phyloP scores from a whole-genome alignment of 345 rosid species.

The Abelmoschus esculentus region DNA sequence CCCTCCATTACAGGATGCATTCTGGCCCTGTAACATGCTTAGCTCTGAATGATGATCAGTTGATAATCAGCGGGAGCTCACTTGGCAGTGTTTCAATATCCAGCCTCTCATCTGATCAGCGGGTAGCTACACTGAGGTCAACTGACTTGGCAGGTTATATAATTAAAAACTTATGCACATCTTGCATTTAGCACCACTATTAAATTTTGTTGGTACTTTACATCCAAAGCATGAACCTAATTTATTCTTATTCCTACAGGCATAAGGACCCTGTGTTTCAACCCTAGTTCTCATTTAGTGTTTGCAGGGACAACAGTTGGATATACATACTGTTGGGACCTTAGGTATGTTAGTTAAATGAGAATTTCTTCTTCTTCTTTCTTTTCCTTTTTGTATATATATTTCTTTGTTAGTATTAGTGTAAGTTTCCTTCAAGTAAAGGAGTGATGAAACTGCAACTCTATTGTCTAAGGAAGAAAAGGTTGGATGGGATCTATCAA shows the following conservation, averaged over 20 bases:
- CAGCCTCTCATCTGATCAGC: conserved; percentile 54
- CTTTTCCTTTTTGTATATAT: too few species aligned
- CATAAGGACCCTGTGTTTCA: conserved; percentile 58
- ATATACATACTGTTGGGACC: conserved; percentile 73
- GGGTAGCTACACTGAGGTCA: conserved; percentile 54
- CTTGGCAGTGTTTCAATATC: conserved; percentile 63
- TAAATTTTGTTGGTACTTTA: not conserved
- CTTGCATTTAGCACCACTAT: not conserved
- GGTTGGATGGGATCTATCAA: too few species aligned
- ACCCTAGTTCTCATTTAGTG: conserved; percentile 47
- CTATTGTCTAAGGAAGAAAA: too few species aligned
- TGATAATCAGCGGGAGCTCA: conserved; percentile 63
- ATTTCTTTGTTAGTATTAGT: too few species aligned
- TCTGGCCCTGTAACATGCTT: conserved; percentile 65
- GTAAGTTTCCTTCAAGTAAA: too few species aligned
- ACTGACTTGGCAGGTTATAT: conserved; percentile 52
- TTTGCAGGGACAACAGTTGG: conserved; percentile 78
- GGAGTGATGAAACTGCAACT: too few species aligned
- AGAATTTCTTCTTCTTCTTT: too few species aligned
- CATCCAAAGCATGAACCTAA: conserved; percentile 5
- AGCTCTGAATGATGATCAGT: conserved; percentile 56
- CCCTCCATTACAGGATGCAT: conserved; percentile 54
- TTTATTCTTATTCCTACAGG: conserved; percentile 36
- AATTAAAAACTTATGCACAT: conserved; percentile 1
- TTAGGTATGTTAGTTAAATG: conserved; percentile 41